phyloP scores from a whole-genome alignment of 139 green algal genomes.

The Chlamydomonas applanata region DNA sequence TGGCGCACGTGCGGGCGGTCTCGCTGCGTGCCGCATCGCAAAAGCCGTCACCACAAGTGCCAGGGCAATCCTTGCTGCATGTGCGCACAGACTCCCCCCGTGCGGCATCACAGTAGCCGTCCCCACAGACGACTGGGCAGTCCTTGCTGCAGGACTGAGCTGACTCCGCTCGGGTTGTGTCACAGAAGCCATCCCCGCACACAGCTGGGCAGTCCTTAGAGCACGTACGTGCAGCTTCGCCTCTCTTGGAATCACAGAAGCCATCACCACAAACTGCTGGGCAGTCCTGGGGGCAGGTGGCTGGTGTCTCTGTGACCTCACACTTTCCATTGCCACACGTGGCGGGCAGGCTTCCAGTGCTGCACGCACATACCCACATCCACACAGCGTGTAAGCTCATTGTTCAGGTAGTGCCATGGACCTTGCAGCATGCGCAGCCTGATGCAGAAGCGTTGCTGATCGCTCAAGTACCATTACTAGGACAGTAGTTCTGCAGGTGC shows the following conservation, averaged over 20 bases:
- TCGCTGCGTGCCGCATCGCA: background rate
- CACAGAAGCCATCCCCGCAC: conserved; percentile 7
- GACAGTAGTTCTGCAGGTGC: too few species aligned
- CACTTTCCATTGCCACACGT: too few species aligned
- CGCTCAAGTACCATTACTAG: too few species aligned
- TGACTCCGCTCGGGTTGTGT: background rate
- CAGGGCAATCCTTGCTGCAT: background rate
- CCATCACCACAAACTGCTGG: conserved; percentile 11
- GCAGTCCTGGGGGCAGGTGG: background rate
- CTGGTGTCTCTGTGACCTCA: background rate
- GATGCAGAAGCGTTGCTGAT: too few species aligned
- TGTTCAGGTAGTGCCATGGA: too few species aligned
- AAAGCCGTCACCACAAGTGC: too few species aligned
- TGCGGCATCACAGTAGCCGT: background rate
- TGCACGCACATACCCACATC: too few species aligned
- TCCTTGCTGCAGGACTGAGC: background rate
- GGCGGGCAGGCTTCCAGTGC: too few species aligned
- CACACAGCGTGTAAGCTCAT: too few species aligned
- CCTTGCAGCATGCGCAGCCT: too few species aligned
- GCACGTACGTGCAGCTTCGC: background rate
- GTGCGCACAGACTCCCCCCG: background rate
- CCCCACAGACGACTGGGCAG: background rate
- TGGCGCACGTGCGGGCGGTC: too few species aligned
- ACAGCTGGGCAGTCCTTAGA: conserved; percentile 8
- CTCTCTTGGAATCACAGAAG: background rate